Conservation (phyloP, 495 filamentous ascomycete species). For the Penicillium verhagenii region DNA sequence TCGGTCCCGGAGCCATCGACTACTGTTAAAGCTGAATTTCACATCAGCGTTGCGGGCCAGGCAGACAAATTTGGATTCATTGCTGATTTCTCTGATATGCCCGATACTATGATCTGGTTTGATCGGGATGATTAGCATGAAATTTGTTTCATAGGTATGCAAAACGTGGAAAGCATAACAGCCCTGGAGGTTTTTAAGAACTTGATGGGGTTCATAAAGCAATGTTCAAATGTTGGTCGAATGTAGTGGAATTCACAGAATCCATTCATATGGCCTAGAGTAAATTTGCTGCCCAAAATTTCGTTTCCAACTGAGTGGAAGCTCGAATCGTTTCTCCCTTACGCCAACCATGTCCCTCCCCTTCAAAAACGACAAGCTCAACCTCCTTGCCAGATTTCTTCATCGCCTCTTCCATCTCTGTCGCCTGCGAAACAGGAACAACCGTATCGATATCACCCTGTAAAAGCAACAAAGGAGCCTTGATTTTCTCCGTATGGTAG, state of each 20-base stretch:
- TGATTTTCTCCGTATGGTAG: too few relatives aligned
- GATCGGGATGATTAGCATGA: slow-evolving; percentile 11
- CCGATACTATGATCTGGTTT: slow-evolving; percentile 32
- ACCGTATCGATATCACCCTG: background rate
- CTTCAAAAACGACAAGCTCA: background rate
- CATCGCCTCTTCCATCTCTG: background rate
- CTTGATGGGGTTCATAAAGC: too few relatives aligned
- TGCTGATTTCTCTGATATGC: slow-evolving; percentile 24
- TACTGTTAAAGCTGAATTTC: slow-evolving; percentile 30
- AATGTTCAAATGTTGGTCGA: too few relatives aligned
- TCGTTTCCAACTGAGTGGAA: background rate
- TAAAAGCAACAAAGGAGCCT: too few relatives aligned
- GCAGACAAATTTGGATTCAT: slow-evolving; percentile 30
- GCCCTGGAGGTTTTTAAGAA: too few relatives aligned
- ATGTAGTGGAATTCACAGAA: too few relatives aligned
- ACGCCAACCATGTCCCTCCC: background rate
- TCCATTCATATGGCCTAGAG: background rate
- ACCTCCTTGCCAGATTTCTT: background rate
- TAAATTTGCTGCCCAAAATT: background rate
- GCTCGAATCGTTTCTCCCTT: background rate
- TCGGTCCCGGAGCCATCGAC: background rate
- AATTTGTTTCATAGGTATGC: too few relatives aligned
- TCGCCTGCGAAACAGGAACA: background rate
- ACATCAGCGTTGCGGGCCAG: slow-evolving; percentile 32
- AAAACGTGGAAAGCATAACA: too few relatives aligned